Conservation (phyloP, 1,284 basidiomycete genomes). For the Ceratobasidium sp. region DNA sequence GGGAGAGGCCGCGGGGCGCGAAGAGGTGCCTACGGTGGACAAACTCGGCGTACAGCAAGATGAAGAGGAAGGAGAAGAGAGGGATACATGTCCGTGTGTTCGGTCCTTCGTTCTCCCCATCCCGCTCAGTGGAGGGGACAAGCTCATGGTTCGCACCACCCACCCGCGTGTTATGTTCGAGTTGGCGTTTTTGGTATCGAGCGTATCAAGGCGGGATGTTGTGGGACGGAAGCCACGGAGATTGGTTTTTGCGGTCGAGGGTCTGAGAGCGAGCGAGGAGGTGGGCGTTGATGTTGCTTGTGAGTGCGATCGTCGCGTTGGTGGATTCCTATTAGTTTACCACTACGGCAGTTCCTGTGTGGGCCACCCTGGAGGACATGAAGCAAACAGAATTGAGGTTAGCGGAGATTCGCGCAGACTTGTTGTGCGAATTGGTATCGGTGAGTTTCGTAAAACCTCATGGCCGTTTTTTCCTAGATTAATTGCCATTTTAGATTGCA, state of each 20-base stretch:
- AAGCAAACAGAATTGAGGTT: slow-evolving; percentile 63
- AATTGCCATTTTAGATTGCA: slow-evolving; percentile 38
- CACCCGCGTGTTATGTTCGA: slow-evolving; percentile 72
- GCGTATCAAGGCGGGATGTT: slow-evolving; percentile 72
- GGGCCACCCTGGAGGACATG: slow-evolving; percentile 65
- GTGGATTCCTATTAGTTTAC: neutral
- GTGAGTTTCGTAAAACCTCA: slow-evolving; percentile 27
- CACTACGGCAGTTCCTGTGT: slow-evolving; percentile 57
- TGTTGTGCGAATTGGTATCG: slow-evolving; percentile 57
- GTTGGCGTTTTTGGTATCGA: slow-evolving; percentile 72
- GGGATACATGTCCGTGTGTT: slow-evolving; percentile 15
- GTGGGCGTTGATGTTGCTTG: slow-evolving; percentile 57
- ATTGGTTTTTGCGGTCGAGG: slow-evolving; percentile 72
- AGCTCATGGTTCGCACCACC: slow-evolving; percentile 66
- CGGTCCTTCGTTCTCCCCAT: slow-evolving; percentile 31
- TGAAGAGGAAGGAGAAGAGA: neutral
- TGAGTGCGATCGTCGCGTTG: slow-evolving; percentile 45
- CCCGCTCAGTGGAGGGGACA: slow-evolving; percentile 14
- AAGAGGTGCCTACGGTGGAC: slow-evolving; percentile 29
- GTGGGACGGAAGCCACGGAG: slow-evolving; percentile 76
- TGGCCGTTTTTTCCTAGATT: neutral
- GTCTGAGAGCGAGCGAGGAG: slow-evolving; percentile 65
- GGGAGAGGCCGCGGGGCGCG: neutral
- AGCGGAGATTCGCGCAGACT: slow-evolving; percentile 72
- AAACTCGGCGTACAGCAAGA: neutral